Percentiles rank a stretch among this genome's conserved stretches.
phyloP scores from a whole-genome alignment of 108 stramenopile species.

The Thalassiosira profunda region DNA sequence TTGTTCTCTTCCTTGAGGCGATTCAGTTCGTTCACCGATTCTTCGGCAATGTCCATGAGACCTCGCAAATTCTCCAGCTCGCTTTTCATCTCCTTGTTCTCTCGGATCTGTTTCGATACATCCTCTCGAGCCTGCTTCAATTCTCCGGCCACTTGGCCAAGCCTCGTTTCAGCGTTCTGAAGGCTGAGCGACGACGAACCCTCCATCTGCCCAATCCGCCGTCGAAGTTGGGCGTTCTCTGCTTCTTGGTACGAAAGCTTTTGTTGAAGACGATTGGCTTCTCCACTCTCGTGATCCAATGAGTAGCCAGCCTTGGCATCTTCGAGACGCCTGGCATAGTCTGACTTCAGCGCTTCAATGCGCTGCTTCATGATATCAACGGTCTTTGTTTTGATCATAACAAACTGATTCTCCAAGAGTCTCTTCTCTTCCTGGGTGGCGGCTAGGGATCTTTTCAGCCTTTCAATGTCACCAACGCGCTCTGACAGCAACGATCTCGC shows the following conservation, averaged over 20 bases:
- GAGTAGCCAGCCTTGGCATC: background rate
- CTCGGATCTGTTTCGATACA: slow-evolving; percentile 18
- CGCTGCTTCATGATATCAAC: slow-evolving; percentile 38
- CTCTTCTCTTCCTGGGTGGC: slow-evolving; percentile 17
- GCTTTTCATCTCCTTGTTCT: slow-evolving; percentile 26
- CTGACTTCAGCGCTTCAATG: slow-evolving; percentile 19
- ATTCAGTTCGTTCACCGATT: slow-evolving; percentile 40
- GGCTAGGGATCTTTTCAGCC: slow-evolving; percentile 5
- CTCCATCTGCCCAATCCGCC: slow-evolving; percentile 30
- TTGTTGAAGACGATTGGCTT: no score
- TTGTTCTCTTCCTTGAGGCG: slow-evolving; percentile 42
- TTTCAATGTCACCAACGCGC: slow-evolving; percentile 21
- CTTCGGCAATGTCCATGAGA: slow-evolving; percentile 44
- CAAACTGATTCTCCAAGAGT: slow-evolving; percentile 23
- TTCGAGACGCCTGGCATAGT: slow-evolving; percentile 12
- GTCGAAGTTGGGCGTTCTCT: slow-evolving; percentile 21
- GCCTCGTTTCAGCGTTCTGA: slow-evolving; percentile 17
- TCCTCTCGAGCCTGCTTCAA: slow-evolving; percentile 14
- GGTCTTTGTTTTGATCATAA: slow-evolving; percentile 20
- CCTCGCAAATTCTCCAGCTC: slow-evolving; percentile 41
- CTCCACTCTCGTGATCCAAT: background rate
- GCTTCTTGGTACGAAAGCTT: slow-evolving; percentile 8
- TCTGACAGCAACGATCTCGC: background rate
- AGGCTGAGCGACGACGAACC: slow-evolving; percentile 29
- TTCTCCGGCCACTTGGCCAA: slow-evolving; percentile 18